phyloP scores from a whole-genome alignment of 345 rosid species.

The Eucalyptus fibrosa region DNA sequence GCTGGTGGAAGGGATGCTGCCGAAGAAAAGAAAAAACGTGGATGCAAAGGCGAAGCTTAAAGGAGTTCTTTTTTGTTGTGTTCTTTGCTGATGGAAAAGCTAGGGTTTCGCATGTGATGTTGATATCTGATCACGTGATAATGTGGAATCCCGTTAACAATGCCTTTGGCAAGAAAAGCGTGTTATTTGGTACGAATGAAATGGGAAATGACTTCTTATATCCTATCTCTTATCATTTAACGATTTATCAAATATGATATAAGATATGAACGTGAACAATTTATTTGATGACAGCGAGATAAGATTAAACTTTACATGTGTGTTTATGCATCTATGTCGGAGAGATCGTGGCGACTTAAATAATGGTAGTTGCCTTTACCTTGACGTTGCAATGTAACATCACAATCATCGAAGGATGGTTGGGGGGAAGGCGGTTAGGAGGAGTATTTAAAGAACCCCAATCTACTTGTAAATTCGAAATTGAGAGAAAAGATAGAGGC shows the following conservation, averaged over 20 bases:
- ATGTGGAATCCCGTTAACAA: neutral
- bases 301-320: neutral
- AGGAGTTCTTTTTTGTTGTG: neutral
- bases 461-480: neutral
- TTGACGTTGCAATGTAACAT: neutral
- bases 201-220: neutral
- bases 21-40: neutral
- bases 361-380: neutral
- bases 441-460: neutral
- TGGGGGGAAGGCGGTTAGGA: neutral
- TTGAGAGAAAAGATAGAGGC: neutral
- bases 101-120: neutral
- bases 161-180: neutral
- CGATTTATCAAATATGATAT: too few relatives aligned
- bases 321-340: neutral
- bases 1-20: neutral
- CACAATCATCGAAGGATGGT: neutral
- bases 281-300: too few relatives aligned
- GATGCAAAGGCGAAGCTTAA: neutral
- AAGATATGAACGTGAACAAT: neutral
- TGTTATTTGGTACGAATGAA: neutral
- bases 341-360: neutral
- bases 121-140: neutral
- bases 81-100: neutral
- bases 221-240: neutral